Conservation (phyloP, 1,139 yeast genomes). For the Saccharomycopsis hybrid region DNA sequence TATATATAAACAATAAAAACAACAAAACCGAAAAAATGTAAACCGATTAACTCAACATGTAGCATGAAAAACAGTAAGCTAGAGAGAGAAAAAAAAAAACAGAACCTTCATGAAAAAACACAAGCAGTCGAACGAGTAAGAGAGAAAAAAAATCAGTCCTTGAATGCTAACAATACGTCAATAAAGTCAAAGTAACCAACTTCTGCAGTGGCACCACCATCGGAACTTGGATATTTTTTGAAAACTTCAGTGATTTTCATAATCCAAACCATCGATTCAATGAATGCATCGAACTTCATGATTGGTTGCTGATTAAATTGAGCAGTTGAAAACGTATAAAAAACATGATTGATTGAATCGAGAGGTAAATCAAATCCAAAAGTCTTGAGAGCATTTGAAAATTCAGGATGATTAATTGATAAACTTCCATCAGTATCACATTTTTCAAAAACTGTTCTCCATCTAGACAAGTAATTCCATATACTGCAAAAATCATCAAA, state of each 20-base stretch:
- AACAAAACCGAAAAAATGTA: neutral
- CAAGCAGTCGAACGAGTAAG: too few species aligned
- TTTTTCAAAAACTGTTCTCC: constrained; percentile 43
- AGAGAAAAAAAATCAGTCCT: constrained; percentile 11
- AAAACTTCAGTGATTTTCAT: constrained; percentile 45
- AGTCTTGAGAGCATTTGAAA: constrained; percentile 41
- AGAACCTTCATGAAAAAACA: neutral
- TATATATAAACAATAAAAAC: neutral
- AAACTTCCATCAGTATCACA: constrained; percentile 43
- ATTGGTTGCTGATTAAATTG: constrained; percentile 28
- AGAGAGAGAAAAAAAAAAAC: neutral
- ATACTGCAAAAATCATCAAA: constrained; percentile 45
- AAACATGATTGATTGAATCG: constrained; percentile 42
- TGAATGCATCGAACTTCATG: constrained; percentile 44
- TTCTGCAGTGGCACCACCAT: constrained; percentile 41
- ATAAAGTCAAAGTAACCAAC: constrained; percentile 21
- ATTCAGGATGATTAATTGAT: constrained; percentile 47
- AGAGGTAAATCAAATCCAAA: constrained; percentile 45
- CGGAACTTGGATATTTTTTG: constrained; percentile 41
- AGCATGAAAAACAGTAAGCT: too few species aligned
- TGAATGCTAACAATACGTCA: constrained; percentile 21
- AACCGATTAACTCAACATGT: neutral
- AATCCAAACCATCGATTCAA: constrained; percentile 44
- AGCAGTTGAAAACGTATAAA: constrained; percentile 38
- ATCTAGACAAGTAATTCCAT: constrained; percentile 46